Base-by-base conservation (phyloP, 306 rosid genomes). In the Gastrolobium villosum region DNA sequence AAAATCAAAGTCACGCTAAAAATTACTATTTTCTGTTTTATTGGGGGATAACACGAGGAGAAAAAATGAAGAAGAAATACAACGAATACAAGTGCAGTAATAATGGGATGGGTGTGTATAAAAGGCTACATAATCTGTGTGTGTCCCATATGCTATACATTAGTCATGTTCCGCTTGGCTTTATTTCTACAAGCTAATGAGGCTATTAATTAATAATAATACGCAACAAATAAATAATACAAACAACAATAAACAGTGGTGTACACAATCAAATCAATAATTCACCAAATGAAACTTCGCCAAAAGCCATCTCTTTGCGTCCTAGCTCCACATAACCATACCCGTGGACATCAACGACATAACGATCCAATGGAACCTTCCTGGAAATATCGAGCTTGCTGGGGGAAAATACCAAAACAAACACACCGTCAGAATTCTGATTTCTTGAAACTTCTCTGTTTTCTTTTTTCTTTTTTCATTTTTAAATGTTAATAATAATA, bases 311-410 rank as follows among this genome's bases (percentile, higher is more conserved):
- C 48, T 54, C 40, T 39, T 15, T 5, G 13, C 26, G 0, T 74
- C 28, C 81, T 87, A 86, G 74, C 72, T 87, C 89, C 88, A 85
- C 85, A 90, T 37, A 39, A 74, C 81, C 84, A 87, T 26, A 20
- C 88, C 89, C 30, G 82, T 57, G 0, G 87, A 84, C 60, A 89
- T 72, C 85, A 88, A 61, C 81, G 84, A 43, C 72, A 84, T 60
- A 56, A 78, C 76, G 32, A 83, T 72, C 92, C 89, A 75, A 36
- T 79, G 81, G 70, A 87, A 74, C 45, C 86, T 84, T 79, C 93
- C 89, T 43, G 76, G 84, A 28, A 86, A 34, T 5, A 73, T 78
- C n/a, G 87, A 83, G 50, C 70, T 77, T 60, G 86, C 98, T 88
- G 91, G 13, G 1, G 8, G 14, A 81, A 44, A 74, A 70, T 4